Base-by-base conservation (phyloP, 139 green algal species). In the Chlorella sorokiniana region DNA sequence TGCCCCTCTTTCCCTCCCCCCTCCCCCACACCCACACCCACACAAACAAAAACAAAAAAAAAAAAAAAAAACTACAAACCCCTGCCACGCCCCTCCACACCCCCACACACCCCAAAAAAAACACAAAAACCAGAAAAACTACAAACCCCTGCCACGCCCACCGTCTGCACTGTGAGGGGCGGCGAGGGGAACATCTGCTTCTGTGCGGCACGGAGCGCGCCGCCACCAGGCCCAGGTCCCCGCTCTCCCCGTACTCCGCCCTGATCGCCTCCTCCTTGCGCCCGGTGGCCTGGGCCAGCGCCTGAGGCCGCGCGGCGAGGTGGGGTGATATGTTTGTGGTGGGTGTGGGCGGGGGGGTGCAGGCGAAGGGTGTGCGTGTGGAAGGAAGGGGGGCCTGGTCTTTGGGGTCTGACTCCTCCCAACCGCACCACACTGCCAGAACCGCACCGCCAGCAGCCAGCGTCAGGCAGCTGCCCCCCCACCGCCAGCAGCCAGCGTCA, bases 161-260 rank as follows among this genome's bases (percentile, higher is more conserved):
- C 71, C 48, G 23, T 14, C 9, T 61, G 73, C 73, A 79, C 23
- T 37, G 73, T 79, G 23, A 79, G 73, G 37, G 89, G 76, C 22
- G 69, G n/a, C 16, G 87, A 81, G 79, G 76, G 82, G 86, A 94
- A 94, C 82, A 94, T 88, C 38, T 77, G 83, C 56, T 82, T 74
- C 70, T 92, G 86, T 16, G 71, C 77, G 54, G 76, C 83, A 18
- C 87, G 83, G 90, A 81, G 10, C 64, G 69, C 62, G 61, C 87
- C 1, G 97, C 97, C 37, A 99, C 93, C 14, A 84, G 84, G 20
- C 97, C 97, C 74, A 99, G 88, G 87, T 99, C 97, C 0, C 95
- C 96, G n/a, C 44, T 79, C 45, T 92, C 67, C 31, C 93, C 90
- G 73, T 96, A 97, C 59, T 97, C 86, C 25, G 88, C 71, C 88